phyloP scores from a whole-genome alignment of 345 rosid species.

The Rhodomyrtus tomentosa region DNA sequence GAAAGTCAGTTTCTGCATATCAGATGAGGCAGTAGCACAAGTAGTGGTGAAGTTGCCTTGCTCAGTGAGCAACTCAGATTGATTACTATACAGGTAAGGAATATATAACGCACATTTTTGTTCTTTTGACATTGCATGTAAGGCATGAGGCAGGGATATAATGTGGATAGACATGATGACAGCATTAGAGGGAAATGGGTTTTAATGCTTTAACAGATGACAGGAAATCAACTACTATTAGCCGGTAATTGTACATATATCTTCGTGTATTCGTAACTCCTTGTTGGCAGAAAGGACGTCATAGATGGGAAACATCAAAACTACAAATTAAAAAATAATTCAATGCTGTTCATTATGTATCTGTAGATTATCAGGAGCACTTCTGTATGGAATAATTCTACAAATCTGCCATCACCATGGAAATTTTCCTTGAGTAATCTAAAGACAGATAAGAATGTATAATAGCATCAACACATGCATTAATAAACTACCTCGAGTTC shows the following conservation, averaged over 20 bases:
- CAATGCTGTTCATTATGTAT: background rate
- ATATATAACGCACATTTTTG: background rate
- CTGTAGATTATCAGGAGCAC: background rate
- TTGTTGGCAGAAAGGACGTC: background rate
- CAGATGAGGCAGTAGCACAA: background rate
- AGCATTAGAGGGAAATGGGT: background rate
- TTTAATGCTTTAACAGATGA: background rate
- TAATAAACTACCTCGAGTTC: slow-evolving; percentile 71
- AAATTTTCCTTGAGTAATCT: background rate
- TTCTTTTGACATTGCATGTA: background rate
- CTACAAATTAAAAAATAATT: background rate
- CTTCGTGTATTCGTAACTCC: background rate
- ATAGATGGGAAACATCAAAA: background rate
- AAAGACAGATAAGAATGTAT: background rate
- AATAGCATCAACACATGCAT: background rate
- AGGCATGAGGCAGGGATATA: background rate
- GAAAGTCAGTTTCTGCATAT: background rate
- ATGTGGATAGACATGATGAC: background rate
- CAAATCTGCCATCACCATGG: background rate
- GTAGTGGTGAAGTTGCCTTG: background rate
- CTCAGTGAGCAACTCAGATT: background rate
- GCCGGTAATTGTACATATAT: background rate
- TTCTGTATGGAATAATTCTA: background rate
- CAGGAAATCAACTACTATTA: background rate
- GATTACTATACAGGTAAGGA: background rate